Evolutionary conservation across 495 filamentous ascomycete species (phyloP), one percentile per base, ranked within the genome.

Genomic region (Geopyxis carbonaria): DNA sequence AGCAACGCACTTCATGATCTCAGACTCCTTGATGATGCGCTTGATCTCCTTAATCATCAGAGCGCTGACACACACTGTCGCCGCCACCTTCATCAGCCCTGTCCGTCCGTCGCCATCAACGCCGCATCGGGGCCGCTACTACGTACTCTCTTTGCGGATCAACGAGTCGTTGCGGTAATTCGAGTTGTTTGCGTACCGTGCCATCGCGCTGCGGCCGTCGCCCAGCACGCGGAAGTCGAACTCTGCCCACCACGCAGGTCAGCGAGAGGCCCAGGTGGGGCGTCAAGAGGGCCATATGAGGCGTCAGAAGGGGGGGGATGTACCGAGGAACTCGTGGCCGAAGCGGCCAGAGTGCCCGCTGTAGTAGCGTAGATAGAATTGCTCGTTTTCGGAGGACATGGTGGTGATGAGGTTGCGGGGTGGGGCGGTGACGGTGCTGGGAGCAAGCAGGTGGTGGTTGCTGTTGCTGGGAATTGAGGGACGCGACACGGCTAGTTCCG

Each of bases 151-250:
- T 84, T 95, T 99, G 46, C 91, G 80, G 56, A 99, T 95, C 49
- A 99, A 64, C 45, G 85, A 93, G 61, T 99, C 91, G 64, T 95
- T 95, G 47, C 91, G 77, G 63, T 99, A 99, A 62, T 95, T 99
- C 36, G 89, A 94, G 61, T 99, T 99, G 66, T 99, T 99, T 29
- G 91, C 91, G 61, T 99, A 99, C 53, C 91, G 78, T 9, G 87
- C 84, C 33, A 82, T 80, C 28, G 91, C 89, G 55, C 86, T 93
- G 30, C 80, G 73, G n/a, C 91, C 91, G 58, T 99, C 91, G 23
- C 80, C 80, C 22, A 94, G 69, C 19, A 80, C 80, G 34, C 89
- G 77, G 54, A 99, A 84, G 60, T 99, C 91, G 61, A 95, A 99
- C 64, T 99, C 89, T 95, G 45, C 14, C 9, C 15, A 39, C 31